Evolutionary conservation across 1,139 yeast genomes (phyloP), one percentile per base, ranked within the genome.

Genomic region (Waltiozyma sp.): DNA sequence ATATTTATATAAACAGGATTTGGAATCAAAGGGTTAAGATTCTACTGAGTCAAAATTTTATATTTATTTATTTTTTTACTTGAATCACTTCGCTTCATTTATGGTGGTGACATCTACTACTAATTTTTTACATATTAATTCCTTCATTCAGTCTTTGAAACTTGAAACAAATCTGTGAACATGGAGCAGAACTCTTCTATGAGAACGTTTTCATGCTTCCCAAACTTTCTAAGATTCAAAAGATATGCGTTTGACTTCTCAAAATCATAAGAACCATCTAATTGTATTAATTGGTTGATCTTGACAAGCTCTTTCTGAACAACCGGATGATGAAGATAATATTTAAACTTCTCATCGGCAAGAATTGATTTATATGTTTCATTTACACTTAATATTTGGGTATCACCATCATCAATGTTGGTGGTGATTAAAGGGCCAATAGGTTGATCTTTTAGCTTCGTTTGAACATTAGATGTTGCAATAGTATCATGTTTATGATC

Each of bases 211-310:
- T 72, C 71, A 47, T 77, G 79, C 0, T 61, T 38, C 0, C 85
- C 85, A 4, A 76, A 74, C 2, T 48, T 52, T 31, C 84, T 56
- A 21, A 77, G 54, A 40, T 70, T 71, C 19, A 68, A 65, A 11
- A 77, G 57, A 48, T 75, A 73, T 45, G 70, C 60, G 50, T 72
- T 72, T 14, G 76, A 73, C 13, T 74, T 59, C 34, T 74, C 77
- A 10, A 31, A 31, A 15, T 31, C 34, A n/a, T n/a, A 5, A 14
- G 34, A 31, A 4, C 7, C 4, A 15, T 31, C 34, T n/a, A 18
- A 31, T 15, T n/a, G 34, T 31, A 31, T 31, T 21, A 23, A n/a
- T 15, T 37, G 28, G n/a, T 37, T 19, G 28, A 37, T 37, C 28
- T 19, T 37, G 13, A 21, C 23, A 3, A 18, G 8, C 13, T 24